Conservation (phyloP, 768 basidiomycete species). For the Boletellus sp. region DNA sequence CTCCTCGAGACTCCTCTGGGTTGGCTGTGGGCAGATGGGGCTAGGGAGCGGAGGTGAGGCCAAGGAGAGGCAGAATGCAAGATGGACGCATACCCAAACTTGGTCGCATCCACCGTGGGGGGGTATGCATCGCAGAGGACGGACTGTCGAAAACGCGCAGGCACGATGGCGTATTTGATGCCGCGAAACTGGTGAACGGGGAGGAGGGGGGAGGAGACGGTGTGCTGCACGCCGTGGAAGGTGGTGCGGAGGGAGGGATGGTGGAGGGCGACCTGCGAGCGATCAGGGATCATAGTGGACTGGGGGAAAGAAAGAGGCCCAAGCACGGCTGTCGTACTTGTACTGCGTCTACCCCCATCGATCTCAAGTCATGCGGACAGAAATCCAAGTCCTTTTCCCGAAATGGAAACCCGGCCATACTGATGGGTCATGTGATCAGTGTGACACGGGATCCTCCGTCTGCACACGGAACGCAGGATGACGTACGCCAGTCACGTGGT, state of each 20-base stretch:
- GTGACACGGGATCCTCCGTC: neutral
- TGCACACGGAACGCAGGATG: neutral
- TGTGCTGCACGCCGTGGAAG: constrained; percentile 63
- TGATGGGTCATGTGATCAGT: constrained; percentile 25
- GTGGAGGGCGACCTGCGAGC: constrained; percentile 35
- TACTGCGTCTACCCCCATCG: constrained; percentile 20
- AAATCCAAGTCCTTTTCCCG: constrained; percentile 20
- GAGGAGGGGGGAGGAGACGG: constrained; percentile 50
- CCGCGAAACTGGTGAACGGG: constrained; percentile 72
- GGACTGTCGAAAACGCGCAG: constrained; percentile 75
- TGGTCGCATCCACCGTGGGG: constrained; percentile 56
- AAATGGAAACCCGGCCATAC: constrained; percentile 19
- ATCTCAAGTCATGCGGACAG: constrained; percentile 19
- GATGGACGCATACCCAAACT: constrained; percentile 53
- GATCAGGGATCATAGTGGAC: constrained; percentile 28
- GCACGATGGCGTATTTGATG: constrained; percentile 72
- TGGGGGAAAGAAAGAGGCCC: neutral
- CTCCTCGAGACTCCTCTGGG: constrained; percentile 50
- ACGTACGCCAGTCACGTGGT: constrained; percentile 14
- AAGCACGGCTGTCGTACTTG: constrained; percentile 14
- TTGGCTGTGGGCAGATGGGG: constrained; percentile 71
- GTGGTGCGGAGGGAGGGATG: constrained; percentile 58
- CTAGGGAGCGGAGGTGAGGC: constrained; percentile 34
- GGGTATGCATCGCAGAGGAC: constrained; percentile 56
- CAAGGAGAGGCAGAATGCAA: neutral